These are phyloP conservation scores for Botryosphaeria dothidea DNA, from an alignment of 2,329 filamentous ascomycete species.

Conservation along the genomic window DNA sequence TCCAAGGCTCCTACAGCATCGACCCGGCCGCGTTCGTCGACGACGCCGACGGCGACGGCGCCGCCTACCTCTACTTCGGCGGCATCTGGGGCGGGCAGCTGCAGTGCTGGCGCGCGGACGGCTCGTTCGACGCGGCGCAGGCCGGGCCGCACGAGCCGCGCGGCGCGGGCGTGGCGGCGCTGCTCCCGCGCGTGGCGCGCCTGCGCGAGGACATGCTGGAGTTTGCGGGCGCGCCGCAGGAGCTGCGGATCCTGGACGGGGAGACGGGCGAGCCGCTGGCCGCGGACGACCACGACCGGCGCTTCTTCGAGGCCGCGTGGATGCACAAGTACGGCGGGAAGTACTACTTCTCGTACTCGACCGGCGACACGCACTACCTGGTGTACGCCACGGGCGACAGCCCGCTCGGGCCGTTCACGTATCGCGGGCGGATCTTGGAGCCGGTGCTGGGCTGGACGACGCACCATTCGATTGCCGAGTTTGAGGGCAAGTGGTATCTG, in stretches of 20 bases:
- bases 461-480: constrained; percentile 77
- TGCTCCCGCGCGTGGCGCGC: constrained; percentile 67
- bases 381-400: constrained; percentile 66
- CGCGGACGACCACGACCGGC: constrained; percentile 69
- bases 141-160: constrained; percentile 61
- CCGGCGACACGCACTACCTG: constrained; percentile 74
- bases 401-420: constrained; percentile 72
- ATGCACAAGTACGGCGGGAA: constrained; percentile 69
- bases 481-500: constrained; percentile 69
- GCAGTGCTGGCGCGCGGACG: constrained; percentile 66
- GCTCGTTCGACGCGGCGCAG: constrained; percentile 59
- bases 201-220: constrained; percentile 66
- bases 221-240: constrained; percentile 57
- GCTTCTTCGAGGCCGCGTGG: constrained; percentile 83
- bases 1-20: constrained; percentile 72
- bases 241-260: constrained; percentile 64
- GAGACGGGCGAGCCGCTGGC: constrained; percentile 59
- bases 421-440: constrained; percentile 69
- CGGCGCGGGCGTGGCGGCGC: constrained; percentile 52
- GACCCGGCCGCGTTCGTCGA: constrained; percentile 77
- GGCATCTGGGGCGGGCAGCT: constrained; percentile 81
- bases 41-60: constrained; percentile 67
- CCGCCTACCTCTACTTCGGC: constrained; percentile 73
- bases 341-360: constrained; percentile 79
- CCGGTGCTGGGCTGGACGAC: constrained; percentile 81